Evolutionary conservation across 2,329 filamentous ascomycete genomes (phyloP).

Genomic region (Paracorniculantispora psalliotae): DNA sequence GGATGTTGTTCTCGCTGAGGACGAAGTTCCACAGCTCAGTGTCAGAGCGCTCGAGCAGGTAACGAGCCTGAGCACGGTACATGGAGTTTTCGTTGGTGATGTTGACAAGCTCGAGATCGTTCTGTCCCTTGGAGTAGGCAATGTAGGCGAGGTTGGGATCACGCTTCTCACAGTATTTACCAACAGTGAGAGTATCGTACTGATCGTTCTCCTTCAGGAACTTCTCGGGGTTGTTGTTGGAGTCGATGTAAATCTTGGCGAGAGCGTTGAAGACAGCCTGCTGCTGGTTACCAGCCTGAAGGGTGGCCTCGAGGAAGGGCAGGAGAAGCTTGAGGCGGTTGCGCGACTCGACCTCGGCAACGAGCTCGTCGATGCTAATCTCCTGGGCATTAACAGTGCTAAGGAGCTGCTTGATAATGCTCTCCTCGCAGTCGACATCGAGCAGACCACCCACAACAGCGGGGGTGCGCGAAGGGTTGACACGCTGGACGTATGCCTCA

Average conservation of each 20-base stretch:
- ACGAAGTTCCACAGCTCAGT: slow-evolving; percentile 92
- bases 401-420: slow-evolving; percentile 89
- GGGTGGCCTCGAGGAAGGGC: slow-evolving; percentile 90
- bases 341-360: slow-evolving; percentile 88
- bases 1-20: slow-evolving; percentile 90
- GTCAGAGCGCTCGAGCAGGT: slow-evolving; percentile 86
- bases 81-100: slow-evolving; percentile 99
- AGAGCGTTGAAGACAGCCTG: slow-evolving; percentile 96
- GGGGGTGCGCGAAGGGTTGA: slow-evolving; percentile 87
- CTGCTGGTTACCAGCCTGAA: slow-evolving; percentile 87
- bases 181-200: slow-evolving; percentile 86
- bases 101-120: slow-evolving; percentile 92
- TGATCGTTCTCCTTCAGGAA: slow-evolving; percentile 97
- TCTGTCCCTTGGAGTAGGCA: slow-evolving; percentile 93
- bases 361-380: slow-evolving; percentile 91
- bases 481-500: slow-evolving; percentile 94
- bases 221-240: slow-evolving; percentile 95
- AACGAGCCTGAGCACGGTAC: slow-evolving; percentile 96
- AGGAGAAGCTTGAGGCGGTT: slow-evolving; percentile 93
- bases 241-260: slow-evolving; percentile 99
- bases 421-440: slow-evolving; percentile 95
- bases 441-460: slow-evolving; percentile 89
- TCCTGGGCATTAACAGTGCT: slow-evolving; percentile 76
- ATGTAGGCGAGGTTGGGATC: slow-evolving; percentile 95
- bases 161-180: slow-evolving; percentile 98